Conservation (phyloP, 192 early-diverging fungal genomes). For the Linnemannia zychae region DNA sequence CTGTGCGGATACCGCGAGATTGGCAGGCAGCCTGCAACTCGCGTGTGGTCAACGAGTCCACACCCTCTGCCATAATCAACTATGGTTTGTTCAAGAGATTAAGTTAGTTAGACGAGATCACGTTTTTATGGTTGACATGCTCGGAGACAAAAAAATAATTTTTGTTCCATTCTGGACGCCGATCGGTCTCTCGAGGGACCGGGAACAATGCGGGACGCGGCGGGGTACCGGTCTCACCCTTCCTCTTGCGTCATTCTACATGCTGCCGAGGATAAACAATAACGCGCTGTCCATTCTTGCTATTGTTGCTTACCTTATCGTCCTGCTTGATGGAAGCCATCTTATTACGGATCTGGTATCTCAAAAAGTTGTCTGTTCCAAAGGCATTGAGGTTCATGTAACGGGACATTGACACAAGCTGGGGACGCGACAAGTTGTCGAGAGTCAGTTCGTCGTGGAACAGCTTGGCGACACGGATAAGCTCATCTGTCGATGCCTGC, state of each 20-base stretch:
- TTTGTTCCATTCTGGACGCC: not conserved
- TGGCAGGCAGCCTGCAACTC: constrained; percentile 91
- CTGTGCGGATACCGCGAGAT: constrained; percentile 89
- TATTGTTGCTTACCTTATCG: constrained; percentile 70
- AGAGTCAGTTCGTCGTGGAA: constrained; percentile 96
- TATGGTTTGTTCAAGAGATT: constrained; percentile 27
- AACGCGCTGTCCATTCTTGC: not conserved
- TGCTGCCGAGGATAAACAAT: not conserved
- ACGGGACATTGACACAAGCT: constrained; percentile 94
- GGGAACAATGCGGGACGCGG: not conserved
- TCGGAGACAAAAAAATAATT: not conserved
- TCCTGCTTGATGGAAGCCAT: constrained; percentile 90
- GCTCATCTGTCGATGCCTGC: constrained; percentile 86
- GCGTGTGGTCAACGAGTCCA: constrained; percentile 88
- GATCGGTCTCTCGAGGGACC: not conserved
- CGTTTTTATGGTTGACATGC: not conserved
- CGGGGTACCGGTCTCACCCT: not conserved
- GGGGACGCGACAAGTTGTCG: constrained; percentile 93
- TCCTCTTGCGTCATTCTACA: not conserved
- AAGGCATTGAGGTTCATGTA: constrained; percentile 98
- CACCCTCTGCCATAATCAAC: constrained; percentile 88
- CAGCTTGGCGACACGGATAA: constrained; percentile 85
- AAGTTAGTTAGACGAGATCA: constrained; percentile 4
- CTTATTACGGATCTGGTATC: constrained; percentile 91
- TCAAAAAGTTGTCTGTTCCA: constrained; percentile 96